phyloP scores from a whole-genome alignment of 1,284 basidiomycete genomes.

The Exobasidium rhododendri region DNA sequence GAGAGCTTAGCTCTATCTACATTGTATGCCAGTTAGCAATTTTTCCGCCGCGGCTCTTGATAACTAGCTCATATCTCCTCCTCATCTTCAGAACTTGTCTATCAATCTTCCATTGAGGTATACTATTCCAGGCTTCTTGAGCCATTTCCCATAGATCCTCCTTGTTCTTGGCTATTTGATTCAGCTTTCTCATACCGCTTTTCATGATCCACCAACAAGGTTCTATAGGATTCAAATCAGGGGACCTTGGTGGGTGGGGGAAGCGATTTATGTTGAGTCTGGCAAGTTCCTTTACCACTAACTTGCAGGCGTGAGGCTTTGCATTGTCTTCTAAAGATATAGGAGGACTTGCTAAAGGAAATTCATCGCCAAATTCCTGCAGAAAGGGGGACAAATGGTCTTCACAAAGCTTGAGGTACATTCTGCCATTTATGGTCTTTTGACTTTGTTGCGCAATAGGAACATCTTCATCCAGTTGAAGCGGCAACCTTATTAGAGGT shows the following conservation, averaged over 20 bases:
- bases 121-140: neutral
- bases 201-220: neutral
- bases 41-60: neutral
- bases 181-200: neutral
- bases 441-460: neutral
- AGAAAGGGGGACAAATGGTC: neutral
- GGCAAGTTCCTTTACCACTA: neutral
- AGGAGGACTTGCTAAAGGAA: neutral
- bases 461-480: neutral
- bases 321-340: neutral
- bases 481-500: neutral
- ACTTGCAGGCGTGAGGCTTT: no score
- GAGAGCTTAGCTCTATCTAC: no score
- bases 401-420: neutral
- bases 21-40: neutral
- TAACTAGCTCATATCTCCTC: neutral
- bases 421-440: neutral
- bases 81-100: neutral
- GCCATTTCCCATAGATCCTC: neutral
- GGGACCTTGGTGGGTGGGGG: neutral
- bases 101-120: neutral
- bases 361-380: neutral
- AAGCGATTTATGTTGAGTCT: neutral
- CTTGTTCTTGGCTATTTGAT: neutral
- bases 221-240: neutral